These are phyloP conservation scores for Phytophthora aleatoria DNA, from an alignment of 352 stramenopile species.

Conservation along the genomic window DNA sequence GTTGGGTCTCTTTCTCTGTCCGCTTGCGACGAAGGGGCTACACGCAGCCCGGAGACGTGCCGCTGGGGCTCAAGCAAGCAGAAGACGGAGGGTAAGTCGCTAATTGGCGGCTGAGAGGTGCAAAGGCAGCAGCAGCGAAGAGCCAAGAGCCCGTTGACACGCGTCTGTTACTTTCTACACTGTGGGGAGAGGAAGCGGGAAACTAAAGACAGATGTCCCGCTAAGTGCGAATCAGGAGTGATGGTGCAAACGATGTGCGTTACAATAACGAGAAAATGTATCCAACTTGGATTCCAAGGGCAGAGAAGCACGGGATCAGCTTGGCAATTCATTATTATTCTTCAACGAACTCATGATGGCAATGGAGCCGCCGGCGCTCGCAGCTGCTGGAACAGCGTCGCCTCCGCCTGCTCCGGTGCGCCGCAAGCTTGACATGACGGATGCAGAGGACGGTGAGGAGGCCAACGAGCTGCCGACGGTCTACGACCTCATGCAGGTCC, in stretches of 20 bases:
- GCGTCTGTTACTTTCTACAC: conserved; percentile 11
- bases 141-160: conserved; percentile 8
- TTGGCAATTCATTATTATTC: background rate
- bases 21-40: background rate
- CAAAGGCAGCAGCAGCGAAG: background rate
- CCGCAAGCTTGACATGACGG: conserved; percentile 33
- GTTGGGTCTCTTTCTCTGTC: conserved; percentile 1
- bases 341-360: conserved; percentile 2
- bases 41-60: conserved; percentile 4
- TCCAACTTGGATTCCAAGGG: background rate
- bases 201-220: background rate
- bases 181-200: conserved; percentile 6
- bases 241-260: conserved; percentile 17
- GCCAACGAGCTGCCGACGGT: conserved; percentile 49
- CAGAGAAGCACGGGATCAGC: conserved; percentile 3
- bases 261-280: conserved; percentile 14
- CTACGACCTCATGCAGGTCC: conserved; percentile 46
- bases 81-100: background rate
- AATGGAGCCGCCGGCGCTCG: background rate
- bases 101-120: background rate
- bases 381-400: background rate
- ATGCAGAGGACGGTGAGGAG: conserved; percentile 28
- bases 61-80: conserved; percentile 5
- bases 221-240: conserved; percentile 21
- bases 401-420: conserved; percentile 23